phyloP scores from a whole-genome alignment of 768 basidiomycete species.

The Mycena metata region DNA sequence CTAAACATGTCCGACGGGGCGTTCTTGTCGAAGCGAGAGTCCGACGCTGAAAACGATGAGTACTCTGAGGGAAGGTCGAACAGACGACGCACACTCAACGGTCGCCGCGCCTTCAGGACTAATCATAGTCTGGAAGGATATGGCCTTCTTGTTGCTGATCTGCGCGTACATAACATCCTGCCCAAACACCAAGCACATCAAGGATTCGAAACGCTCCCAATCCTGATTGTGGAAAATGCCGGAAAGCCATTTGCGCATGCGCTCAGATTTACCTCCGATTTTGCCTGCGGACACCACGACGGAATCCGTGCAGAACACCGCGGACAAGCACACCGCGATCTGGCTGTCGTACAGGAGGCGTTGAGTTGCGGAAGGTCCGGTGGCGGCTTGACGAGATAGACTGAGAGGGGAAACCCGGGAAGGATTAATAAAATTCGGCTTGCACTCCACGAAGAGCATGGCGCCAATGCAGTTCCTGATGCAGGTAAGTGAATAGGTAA shows the following conservation, averaged over 20 bases:
- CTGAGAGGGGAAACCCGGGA: background rate
- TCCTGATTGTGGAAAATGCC: constrained; percentile 27
- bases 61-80: no score
- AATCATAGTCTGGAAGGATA: constrained; percentile 11
- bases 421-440: background rate
- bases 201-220: constrained; percentile 2
- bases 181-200: background rate
- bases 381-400: background rate
- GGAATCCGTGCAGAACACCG: constrained; percentile 8
- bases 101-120: background rate
- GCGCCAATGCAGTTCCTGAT: background rate
- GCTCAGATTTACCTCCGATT: background rate
- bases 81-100: background rate
- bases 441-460: background rate
- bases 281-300: background rate
- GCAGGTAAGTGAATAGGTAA: no score
- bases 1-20: constrained; percentile 5
- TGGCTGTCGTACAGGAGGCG: background rate
- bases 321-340: background rate
- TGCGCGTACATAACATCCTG: background rate
- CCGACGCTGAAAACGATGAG: background rate
- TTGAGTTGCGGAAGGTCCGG: background rate
- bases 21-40: background rate
- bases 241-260: constrained; percentile 8
- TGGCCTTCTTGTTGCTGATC: background rate